A percentile compares a stretch with the other conserved stretches of the same genome.
Conservation (phyloP, 2,329 filamentous ascomycete species). For the Dothiorella sarmentorum region DNA sequence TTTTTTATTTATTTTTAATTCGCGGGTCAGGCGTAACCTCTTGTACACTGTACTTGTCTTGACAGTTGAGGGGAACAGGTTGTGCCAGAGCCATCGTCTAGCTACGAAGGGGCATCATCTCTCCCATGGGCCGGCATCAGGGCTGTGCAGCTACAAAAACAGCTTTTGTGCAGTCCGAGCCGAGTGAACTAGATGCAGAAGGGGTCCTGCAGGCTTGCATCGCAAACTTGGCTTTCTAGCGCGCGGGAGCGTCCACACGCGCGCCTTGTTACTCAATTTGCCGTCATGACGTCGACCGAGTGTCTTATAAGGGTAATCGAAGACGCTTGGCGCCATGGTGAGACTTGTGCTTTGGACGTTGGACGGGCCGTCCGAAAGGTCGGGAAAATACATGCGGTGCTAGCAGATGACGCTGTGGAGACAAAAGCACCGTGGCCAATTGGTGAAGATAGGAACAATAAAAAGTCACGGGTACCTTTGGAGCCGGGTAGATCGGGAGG, state of each 20-base stretch:
- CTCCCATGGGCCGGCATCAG: not conserved
- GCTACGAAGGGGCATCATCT: not conserved
- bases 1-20: no score
- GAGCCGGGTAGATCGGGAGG: constrained; percentile 7
- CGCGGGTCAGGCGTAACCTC: no score
- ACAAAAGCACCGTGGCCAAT: not conserved
- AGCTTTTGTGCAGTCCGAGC: constrained; percentile 4
- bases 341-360: not conserved
- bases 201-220: not conserved
- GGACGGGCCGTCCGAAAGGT: not conserved
- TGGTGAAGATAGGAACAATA: not conserved
- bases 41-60: constrained; percentile 3
- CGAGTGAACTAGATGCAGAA: not conserved
- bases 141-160: constrained; percentile 2
- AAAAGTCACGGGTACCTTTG: not conserved
- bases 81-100: no score
- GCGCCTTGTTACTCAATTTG: constrained; percentile 1
- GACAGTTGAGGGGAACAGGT: not conserved
- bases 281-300: constrained; percentile 6
- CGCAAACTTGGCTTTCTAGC: not conserved
- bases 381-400: not conserved
- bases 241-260: not conserved
- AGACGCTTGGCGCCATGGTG: not conserved
- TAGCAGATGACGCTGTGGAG: not conserved
- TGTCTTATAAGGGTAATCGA: constrained; percentile 4